Evolutionary conservation across 345 rosid species (phyloP), one percentile per base, ranked within the genome.

Genomic region (Abelmoschus esculentus): DNA sequence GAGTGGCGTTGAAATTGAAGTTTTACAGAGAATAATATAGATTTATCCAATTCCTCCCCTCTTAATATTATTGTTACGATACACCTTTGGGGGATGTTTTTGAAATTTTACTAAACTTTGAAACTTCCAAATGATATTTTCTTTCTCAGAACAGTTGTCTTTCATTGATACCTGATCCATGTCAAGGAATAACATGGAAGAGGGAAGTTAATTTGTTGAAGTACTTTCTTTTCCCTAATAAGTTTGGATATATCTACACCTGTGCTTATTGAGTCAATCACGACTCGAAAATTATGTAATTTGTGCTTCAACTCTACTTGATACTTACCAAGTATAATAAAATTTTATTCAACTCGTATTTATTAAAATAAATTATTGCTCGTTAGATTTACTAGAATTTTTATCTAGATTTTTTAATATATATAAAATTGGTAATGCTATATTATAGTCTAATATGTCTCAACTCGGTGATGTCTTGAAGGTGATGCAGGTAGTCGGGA

Each of bases 401-500:
- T 28, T 28, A 28, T 2, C 31, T 2, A 1, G 31, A 1, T 28
- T 28, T 32, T 5, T 32, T 4, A 4, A 32, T 1, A 32, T 4
- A 32, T 4, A 1, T 0, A 36, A 36, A 36, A 36, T 36, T 36
- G 6, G 0, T 6, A 36, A 36, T 6, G 6, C 2, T 36, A 36
- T 36, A 34, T 34, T 36, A 36, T 0, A 36, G 7, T 36, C 6
- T 36, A 36, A 36, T n/a, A n/a, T n/a, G n/a, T n/a, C n/a, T n/a
- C n/a, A n/a, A n/a, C n/a, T n/a, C n/a, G n/a, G n/a, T n/a, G n/a
- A n/a, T n/a, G 85, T 64, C 83, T 79, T 36, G 97, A 89, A 71
- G 81, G 89, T 17, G 85, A 77, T 53, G 93, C 88, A 58, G 78
- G 72, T 65, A 61, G 82, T 73, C 89, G 82, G 54, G 91, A 87